A percentile compares a stretch with the other conserved stretches of the same genome.
Evolutionary conservation across 345 rosid species (phyloP).

Genomic region (Capsella bursapastoris): DNA sequence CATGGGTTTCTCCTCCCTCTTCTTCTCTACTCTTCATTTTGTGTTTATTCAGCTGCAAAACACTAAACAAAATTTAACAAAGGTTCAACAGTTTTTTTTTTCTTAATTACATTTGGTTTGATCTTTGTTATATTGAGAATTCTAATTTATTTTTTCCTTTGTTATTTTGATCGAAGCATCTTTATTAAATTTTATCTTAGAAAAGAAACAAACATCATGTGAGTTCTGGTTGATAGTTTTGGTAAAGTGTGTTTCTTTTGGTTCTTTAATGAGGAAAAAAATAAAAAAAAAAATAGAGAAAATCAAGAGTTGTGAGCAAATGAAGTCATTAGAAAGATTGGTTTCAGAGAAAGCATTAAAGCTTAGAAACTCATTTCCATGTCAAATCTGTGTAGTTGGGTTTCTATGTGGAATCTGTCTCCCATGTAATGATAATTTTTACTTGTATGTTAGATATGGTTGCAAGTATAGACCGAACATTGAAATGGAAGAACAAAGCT

Average conservation of each 20-base stretch:
- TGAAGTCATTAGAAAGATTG: slow-evolving; percentile 76
- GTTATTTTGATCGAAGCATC: slow-evolving; percentile 6
- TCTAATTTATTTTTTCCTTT: not conserved
- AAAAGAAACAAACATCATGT: slow-evolving; percentile 11
- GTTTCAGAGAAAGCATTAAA: slow-evolving; percentile 85
- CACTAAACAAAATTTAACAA: not conserved
- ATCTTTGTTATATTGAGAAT: not conserved
- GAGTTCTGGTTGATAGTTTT: slow-evolving; percentile 36
- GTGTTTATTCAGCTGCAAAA: slow-evolving; percentile 19
- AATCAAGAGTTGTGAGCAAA: slow-evolving; percentile 26
- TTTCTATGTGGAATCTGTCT: slow-evolving; percentile 87
- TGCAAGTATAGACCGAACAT: slow-evolving; percentile 24
- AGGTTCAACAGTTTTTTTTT: slow-evolving; percentile 3
- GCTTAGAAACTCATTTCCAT: slow-evolving; percentile 83
- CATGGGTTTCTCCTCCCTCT: slow-evolving; percentile 11
- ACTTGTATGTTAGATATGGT: slow-evolving; percentile 16
- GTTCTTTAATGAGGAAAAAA: not conserved
- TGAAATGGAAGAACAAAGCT: slow-evolving; percentile 23
- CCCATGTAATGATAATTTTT: slow-evolving; percentile 3
- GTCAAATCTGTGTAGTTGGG: slow-evolving; percentile 91
- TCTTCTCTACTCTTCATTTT: slow-evolving; percentile 7
- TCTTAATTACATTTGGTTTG: slow-evolving; percentile 7
- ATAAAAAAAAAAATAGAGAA: not conserved
- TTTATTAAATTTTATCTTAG: slow-evolving; percentile 20
- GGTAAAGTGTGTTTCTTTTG: slow-evolving; percentile 26